Percentiles rank a stretch among this genome's conserved stretches.
Evolutionary conservation across 441 rosid genomes (phyloP).

Genomic region (Mallotus japonicus): DNA sequence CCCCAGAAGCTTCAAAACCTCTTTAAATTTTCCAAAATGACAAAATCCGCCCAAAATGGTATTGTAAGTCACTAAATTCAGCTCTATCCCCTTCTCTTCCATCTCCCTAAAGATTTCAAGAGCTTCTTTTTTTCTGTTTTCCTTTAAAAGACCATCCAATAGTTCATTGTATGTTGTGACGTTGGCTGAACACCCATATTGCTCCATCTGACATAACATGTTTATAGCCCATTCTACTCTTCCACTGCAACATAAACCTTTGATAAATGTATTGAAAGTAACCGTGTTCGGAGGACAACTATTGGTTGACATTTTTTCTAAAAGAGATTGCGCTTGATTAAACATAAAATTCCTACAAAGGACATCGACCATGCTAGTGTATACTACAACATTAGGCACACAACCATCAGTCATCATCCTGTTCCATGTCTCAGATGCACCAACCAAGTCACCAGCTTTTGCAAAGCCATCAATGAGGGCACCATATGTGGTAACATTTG

Average conservation of each 20-base stretch:
- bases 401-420: conserved; percentile 66
- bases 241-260: conserved; percentile 62
- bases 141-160: conserved; percentile 54
- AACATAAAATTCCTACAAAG: conserved; percentile 68
- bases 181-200: conserved; percentile 53
- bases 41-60: conserved; percentile 62
- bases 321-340: conserved; percentile 55
- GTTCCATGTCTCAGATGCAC: conserved; percentile 78
- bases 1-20: conserved; percentile 54
- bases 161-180: conserved; percentile 67
- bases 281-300: conserved; percentile 62
- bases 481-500: conserved; percentile 61
- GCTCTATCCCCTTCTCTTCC: conserved; percentile 41
- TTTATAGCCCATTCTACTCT: conserved; percentile 60
- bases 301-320: conserved; percentile 53
- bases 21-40: conserved; percentile 43
- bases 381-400: conserved; percentile 67
- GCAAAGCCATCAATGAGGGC: conserved; percentile 72
- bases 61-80: conserved; percentile 61
- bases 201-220: conserved; percentile 52
- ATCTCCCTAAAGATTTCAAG: conserved; percentile 48
- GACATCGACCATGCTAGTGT: conserved; percentile 76
- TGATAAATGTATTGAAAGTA: conserved; percentile 67
- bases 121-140: conserved; percentile 45
- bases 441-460: conserved; percentile 53